Conservation (phyloP, 352 stramenopile genomes). For the Pythium dissotocum region DNA sequence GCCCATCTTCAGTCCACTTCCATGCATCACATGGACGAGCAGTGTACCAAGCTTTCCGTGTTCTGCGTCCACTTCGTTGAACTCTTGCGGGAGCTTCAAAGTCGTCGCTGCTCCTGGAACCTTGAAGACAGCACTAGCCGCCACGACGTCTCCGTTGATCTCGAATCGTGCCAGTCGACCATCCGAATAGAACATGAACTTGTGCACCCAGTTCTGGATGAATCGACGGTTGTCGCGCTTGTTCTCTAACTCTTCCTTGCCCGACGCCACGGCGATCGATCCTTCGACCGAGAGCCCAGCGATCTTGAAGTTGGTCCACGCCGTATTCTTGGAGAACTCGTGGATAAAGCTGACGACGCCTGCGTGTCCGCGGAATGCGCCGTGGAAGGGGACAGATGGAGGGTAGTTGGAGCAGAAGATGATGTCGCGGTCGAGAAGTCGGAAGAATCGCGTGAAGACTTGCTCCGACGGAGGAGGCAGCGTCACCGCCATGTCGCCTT, state of each 20-base stretch:
- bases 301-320: conserved; percentile 89
- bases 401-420: conserved; percentile 90
- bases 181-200: conserved; percentile 88
- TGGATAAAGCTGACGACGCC: conserved; percentile 81
- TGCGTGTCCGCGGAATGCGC: conserved; percentile 69
- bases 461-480: conserved; percentile 83
- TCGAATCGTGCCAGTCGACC: conserved; percentile 84
- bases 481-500: conserved; percentile 88
- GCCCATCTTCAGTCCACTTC: conserved; percentile 72
- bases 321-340: conserved; percentile 74
- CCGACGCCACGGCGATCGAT: conserved; percentile 78
- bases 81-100: conserved; percentile 86
- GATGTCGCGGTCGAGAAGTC: conserved; percentile 81
- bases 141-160: conserved; percentile 87
- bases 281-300: conserved; percentile 81
- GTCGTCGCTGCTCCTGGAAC: conserved; percentile 81
- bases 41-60: conserved; percentile 67
- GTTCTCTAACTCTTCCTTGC: conserved; percentile 88
- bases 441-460: conserved; percentile 88
- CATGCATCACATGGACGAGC: conserved; percentile 81
- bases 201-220: conserved; percentile 90
- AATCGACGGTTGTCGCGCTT: conserved; percentile 81
- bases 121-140: conserved; percentile 86
- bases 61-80: conserved; percentile 86
- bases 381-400: conserved; percentile 86